Percentiles rank a stretch among this genome's conserved stretches.
These are phyloP conservation scores for Ceratobasidium sp. DNA, from an alignment of 1,284 basidiomycete genomes.

Conservation along the genomic window DNA sequence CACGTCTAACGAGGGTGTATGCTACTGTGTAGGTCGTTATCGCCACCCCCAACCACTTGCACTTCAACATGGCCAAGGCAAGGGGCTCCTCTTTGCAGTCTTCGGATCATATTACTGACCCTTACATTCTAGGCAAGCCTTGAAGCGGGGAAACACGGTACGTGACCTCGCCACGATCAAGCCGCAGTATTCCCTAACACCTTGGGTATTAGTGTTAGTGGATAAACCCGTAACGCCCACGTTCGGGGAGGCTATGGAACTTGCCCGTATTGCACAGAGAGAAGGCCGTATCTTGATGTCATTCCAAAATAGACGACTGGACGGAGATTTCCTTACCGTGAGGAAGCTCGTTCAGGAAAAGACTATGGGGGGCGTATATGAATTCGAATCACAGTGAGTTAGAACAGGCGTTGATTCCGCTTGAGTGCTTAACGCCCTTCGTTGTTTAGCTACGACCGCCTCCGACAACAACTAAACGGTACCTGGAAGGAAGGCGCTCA, in stretches of 20 bases:
- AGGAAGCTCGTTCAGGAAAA: constrained; percentile 33
- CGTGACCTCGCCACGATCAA: constrained; percentile 25
- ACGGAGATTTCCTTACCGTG: constrained; percentile 41
- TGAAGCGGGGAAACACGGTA: constrained; percentile 42
- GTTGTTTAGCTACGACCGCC: constrained; percentile 31
- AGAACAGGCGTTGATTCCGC: too few relatives aligned
- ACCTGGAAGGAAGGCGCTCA: constrained; percentile 42
- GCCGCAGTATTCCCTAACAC: constrained; percentile 6
- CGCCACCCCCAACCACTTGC: constrained; percentile 40
- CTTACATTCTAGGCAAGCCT: constrained; percentile 30
- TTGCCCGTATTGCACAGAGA: constrained; percentile 36
- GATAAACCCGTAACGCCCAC: constrained; percentile 43
- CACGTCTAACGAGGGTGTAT: not conserved
- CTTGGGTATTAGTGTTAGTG: constrained; percentile 14
- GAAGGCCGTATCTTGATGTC: constrained; percentile 33
- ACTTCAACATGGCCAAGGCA: constrained; percentile 42
- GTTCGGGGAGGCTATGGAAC: constrained; percentile 34
- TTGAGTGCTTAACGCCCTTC: not conserved
- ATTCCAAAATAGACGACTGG: constrained; percentile 37
- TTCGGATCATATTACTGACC: not conserved
- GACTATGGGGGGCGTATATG: constrained; percentile 27
- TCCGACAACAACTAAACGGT: constrained; percentile 31
- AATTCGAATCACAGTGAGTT: constrained; percentile 40
- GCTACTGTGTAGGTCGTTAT: constrained; percentile 29
- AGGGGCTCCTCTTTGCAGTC: not conserved